Conservation (phyloP, 208 protist species). For the Tritrichomonas musculus region DNA sequence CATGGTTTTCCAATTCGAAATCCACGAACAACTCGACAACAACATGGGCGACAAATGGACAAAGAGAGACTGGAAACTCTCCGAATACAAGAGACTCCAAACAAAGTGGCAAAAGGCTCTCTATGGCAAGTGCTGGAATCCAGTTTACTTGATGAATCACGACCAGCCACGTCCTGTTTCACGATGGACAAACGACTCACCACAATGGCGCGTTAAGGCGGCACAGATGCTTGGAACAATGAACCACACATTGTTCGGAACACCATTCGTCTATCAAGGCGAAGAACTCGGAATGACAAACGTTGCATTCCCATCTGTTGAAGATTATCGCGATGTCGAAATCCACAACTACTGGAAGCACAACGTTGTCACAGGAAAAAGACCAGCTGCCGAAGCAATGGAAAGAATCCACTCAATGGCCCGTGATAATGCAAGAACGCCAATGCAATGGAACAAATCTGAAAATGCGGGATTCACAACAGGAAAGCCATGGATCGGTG, state of each 20-base stretch:
- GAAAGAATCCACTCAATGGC: not conserved
- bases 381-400: no score
- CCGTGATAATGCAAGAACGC: not conserved
- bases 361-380: no score
- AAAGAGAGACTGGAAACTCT: no score
- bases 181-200: not conserved
- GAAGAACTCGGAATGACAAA: not conserved
- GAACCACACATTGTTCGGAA: not conserved
- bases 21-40: no score
- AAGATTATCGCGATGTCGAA: not conserved
- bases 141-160: not conserved
- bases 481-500: no score
- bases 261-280: not conserved
- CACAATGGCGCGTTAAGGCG: not conserved
- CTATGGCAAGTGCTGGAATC: no score
- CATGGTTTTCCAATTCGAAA: no score
- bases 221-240: not conserved
- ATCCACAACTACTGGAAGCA: not conserved
- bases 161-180: not conserved
- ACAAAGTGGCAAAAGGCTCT: no score
- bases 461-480: no score
- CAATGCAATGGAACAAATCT: no score
- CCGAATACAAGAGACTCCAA: no score
- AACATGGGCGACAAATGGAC: no score
- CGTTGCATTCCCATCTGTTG: not conserved